These are phyloP conservation scores for Lodderomyces theae DNA, from an alignment of 1,139 yeast species.

Conservation along the genomic window DNA sequence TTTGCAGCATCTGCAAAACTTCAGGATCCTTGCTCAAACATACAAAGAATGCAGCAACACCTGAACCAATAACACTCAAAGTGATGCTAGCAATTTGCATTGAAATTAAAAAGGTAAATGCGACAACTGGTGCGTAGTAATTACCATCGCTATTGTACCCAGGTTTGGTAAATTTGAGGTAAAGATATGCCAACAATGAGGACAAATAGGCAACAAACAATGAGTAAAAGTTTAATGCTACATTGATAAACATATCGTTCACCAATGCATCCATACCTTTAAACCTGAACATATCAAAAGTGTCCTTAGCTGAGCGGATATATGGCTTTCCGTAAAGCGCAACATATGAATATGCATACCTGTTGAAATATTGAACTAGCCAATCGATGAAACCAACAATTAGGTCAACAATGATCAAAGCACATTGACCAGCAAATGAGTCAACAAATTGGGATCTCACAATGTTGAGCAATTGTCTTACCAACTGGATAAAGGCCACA, in stretches of 20 bases:
- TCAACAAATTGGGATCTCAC: slow-evolving; percentile 54
- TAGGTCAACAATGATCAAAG: slow-evolving; percentile 57
- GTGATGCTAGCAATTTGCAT: slow-evolving; percentile 75
- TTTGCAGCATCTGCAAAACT: slow-evolving; percentile 72
- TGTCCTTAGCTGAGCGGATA: slow-evolving; percentile 71
- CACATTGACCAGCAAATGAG: slow-evolving; percentile 52
- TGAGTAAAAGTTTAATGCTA: slow-evolving; percentile 71
- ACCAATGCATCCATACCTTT: slow-evolving; percentile 86
- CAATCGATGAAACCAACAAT: slow-evolving; percentile 68
- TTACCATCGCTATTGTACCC: slow-evolving; percentile 63
- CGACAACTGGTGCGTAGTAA: slow-evolving; percentile 75
- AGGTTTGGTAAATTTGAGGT: slow-evolving; percentile 70
- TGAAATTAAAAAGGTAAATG: slow-evolving; percentile 72
- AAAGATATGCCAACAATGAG: slow-evolving; percentile 69
- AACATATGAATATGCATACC: slow-evolving; percentile 83
- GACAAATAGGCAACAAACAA: slow-evolving; percentile 67
- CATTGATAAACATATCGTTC: slow-evolving; percentile 78
- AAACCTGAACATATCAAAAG: slow-evolving; percentile 72
- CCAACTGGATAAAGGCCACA: slow-evolving; percentile 70
- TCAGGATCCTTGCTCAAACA: slow-evolving; percentile 89
- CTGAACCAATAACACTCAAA: slow-evolving; percentile 73
- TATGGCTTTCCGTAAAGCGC: slow-evolving; percentile 86
- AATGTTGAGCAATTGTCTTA: slow-evolving; percentile 48
- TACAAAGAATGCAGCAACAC: slow-evolving; percentile 81
- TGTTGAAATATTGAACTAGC: slow-evolving; percentile 82